Evolutionary conservation across 192 early-diverging fungal species (phyloP), one percentile per base, ranked within the genome.

Genomic region (Rhizophagus clarus): DNA sequence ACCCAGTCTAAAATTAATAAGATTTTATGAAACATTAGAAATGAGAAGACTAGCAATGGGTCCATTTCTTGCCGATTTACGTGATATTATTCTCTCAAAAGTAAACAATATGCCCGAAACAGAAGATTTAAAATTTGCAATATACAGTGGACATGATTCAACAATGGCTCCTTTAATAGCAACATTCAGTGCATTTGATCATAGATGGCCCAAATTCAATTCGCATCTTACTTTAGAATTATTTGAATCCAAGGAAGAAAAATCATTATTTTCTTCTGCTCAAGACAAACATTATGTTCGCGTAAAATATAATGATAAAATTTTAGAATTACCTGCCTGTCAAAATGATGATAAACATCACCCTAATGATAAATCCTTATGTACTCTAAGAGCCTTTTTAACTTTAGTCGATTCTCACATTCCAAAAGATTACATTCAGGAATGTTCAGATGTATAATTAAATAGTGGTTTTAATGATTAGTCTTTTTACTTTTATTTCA

Each of bases 71-170:
- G 83, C 79, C 22, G 81, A 79, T 3, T 82, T 86, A 28, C 45
- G 81, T n/a, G 85, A 86, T 61, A 79, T 76, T 29, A 84, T 84
- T 72, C 51, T 80, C 6, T 29, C 56, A 26, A 79, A 79, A 47
- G 85, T 79, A 1, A 37, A 84, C 66, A 64, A 71, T 34, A 72
- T 1, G 12, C 40, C 76, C 9, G 83, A 64, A 15, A 76, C 83
- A 49, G 71, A 75, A 22, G 72, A 86, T 45, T 56, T 69, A 15
- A 84, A 84, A 64, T 37, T 84, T 31, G 77, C 85, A 32, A 66
- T 86, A 24, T 86, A 84, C 34, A 81, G 81, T 79, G 83, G 85
- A 51, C 85, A 86, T 73, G 85, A 86, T 42, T 82, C 83, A 77
- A 84, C 80, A 81, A 42, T 86, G 17, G 85, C 69, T 12, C 80